Conservation (phyloP, 352 stramenopile genomes). For the Phytophthora kernoviae region DNA sequence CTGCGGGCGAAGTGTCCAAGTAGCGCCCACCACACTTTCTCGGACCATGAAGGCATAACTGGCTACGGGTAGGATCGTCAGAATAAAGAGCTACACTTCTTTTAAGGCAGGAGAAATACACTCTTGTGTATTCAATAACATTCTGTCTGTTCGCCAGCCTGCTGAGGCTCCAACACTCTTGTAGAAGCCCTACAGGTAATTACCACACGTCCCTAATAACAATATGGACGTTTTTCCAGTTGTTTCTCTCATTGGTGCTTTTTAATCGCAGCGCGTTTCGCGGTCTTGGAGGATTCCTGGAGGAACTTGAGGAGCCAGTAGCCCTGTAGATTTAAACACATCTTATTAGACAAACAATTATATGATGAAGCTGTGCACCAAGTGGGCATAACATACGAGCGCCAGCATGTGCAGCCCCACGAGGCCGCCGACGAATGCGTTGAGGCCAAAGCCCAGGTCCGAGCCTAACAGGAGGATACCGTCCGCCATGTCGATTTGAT, state of each 20-base stretch:
- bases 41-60: no score
- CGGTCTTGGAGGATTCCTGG: constrained; percentile 56
- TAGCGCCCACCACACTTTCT: no score
- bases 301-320: constrained; percentile 76
- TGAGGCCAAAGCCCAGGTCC: constrained; percentile 59
- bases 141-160: no score
- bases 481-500: constrained; percentile 14
- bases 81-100: no score
- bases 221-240: neutral
- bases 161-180: no score
- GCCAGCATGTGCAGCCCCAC: constrained; percentile 76
- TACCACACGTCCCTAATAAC: neutral
- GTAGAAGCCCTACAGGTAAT: no score
- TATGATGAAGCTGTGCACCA: neutral
- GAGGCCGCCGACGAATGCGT: constrained; percentile 70
- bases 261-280: constrained; percentile 50
- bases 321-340: constrained; percentile 10
- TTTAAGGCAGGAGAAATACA: no score
- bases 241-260: constrained; percentile 53
- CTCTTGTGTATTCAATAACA: no score
- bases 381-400: constrained; percentile 39
- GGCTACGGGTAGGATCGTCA: no score
- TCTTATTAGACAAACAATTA: no score
- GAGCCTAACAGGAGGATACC: constrained; percentile 40
- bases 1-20: no score